Evolutionary conservation across 2,329 filamentous ascomycete species (phyloP).

Genomic region (Cryphonectria nitschkei): DNA sequence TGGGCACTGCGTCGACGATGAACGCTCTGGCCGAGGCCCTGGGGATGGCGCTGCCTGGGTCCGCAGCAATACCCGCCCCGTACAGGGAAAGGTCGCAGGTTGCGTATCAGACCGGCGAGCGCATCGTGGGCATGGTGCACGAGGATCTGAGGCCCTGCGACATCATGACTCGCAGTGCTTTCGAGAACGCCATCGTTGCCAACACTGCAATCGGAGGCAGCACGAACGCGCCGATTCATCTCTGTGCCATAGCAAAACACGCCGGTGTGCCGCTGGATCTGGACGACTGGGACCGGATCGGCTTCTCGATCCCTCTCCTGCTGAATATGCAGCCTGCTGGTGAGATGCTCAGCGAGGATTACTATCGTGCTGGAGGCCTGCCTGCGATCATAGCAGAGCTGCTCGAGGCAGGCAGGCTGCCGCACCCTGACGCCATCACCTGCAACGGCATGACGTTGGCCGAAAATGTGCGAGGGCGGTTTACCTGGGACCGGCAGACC

Average conservation of each 20-base stretch:
- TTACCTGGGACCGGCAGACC: constrained; percentile 53
- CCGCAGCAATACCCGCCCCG: constrained; percentile 53
- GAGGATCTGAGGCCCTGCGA: constrained; percentile 55
- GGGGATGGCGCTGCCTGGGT: constrained; percentile 56
- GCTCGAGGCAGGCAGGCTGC: constrained; percentile 44
- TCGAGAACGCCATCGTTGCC: constrained; percentile 59
- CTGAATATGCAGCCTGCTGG: constrained; percentile 60
- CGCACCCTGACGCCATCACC: constrained; percentile 41
- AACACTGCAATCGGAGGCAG: constrained; percentile 60
- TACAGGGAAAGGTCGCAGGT: constrained; percentile 52
- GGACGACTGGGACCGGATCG: constrained; percentile 58
- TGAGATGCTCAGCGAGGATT: constrained; percentile 41
- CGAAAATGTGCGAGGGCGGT: constrained; percentile 47
- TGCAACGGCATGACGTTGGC: constrained; percentile 50
- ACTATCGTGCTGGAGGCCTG: constrained; percentile 26
- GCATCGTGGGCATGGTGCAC: constrained; percentile 54
- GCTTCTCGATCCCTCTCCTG: constrained; percentile 53
- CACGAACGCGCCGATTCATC: constrained; percentile 60
- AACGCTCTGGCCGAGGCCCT: constrained; percentile 56
- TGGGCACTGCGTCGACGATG: constrained; percentile 58
- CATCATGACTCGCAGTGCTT: constrained; percentile 57
- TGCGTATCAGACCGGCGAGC: constrained; percentile 52
- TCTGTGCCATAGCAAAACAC: constrained; percentile 58
- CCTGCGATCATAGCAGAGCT: constrained; percentile 56
- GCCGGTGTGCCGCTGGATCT: constrained; percentile 53